Conservation (phyloP, 192 early-diverging fungal species). For the Coemansia sp. region DNA sequence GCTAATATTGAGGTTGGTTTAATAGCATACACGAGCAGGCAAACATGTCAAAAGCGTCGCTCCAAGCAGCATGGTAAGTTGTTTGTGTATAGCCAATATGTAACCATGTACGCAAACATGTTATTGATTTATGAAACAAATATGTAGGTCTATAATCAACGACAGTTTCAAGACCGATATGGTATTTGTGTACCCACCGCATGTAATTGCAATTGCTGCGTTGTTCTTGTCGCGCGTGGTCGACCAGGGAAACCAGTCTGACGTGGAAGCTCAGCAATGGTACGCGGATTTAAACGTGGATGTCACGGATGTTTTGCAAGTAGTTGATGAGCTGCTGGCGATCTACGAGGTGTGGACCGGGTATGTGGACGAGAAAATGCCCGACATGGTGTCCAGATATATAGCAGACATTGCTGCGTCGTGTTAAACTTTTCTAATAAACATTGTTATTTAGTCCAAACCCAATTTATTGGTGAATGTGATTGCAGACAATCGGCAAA, state of each 20-base stretch:
- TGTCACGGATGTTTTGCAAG: slow-evolving; percentile 69
- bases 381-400: slow-evolving; percentile 32
- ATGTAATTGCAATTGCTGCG: slow-evolving; percentile 82
- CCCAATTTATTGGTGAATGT: background rate
- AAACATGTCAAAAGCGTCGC: slow-evolving; percentile 32
- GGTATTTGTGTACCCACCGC: slow-evolving; percentile 81
- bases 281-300: slow-evolving; percentile 81
- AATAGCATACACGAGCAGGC: slow-evolving; percentile 37
- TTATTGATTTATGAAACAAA: background rate
- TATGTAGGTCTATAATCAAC: slow-evolving; percentile 69
- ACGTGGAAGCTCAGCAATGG: slow-evolving; percentile 70
- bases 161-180: slow-evolving; percentile 79
- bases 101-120: background rate
- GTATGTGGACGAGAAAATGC: slow-evolving; percentile 62
- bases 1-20: background rate
- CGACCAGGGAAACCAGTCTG: slow-evolving; percentile 42
- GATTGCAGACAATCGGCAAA: background rate
- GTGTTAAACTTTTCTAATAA: background rate
- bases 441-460: background rate
- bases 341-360: slow-evolving; percentile 70
- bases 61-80: slow-evolving; percentile 57
- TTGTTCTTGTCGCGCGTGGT: slow-evolving; percentile 63
- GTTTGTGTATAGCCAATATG: background rate
- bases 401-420: slow-evolving; percentile 47
- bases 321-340: slow-evolving; percentile 73